Evolutionary conservation across 2,329 filamentous ascomycete species (phyloP).

Genomic region (Fusarium sp.): DNA sequence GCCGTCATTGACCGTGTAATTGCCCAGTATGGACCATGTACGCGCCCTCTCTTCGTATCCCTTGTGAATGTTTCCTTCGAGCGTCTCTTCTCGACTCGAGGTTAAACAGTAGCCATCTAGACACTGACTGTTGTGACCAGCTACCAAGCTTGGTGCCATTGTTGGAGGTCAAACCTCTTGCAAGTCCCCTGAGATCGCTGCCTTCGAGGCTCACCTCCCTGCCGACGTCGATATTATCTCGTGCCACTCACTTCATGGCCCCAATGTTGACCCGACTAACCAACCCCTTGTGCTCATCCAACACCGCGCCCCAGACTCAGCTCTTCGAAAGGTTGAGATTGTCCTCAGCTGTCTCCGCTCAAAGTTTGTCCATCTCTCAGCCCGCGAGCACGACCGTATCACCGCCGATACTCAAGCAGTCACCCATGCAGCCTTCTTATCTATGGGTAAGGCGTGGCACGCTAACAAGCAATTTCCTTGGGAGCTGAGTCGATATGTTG

Average conservation of each 20-base stretch:
- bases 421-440: constrained; percentile 95
- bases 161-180: constrained; percentile 98
- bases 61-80: constrained; percentile 22
- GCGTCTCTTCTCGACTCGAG: not conserved
- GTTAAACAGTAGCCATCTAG: not conserved
- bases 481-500: constrained; percentile 95
- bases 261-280: constrained; percentile 85
- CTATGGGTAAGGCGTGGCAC: constrained; percentile 98
- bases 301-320: constrained; percentile 83
- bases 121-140: constrained; percentile 57
- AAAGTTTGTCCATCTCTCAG: constrained; percentile 87
- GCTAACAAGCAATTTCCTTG: constrained; percentile 96
- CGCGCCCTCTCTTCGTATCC: constrained; percentile 32
- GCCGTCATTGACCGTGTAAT: constrained; percentile 90
- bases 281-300: constrained; percentile 95
- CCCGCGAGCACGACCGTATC: constrained; percentile 91
- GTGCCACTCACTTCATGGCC: constrained; percentile 96
- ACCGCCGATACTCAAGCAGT: constrained; percentile 98
- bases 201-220: constrained; percentile 90
- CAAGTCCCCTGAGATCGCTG: constrained; percentile 94
- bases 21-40: constrained; percentile 91
- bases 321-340: constrained; percentile 80
- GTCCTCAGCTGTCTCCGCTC: constrained; percentile 87
- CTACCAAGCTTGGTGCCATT: constrained; percentile 93
- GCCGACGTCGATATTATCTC: constrained; percentile 91